Evolutionary conservation across 768 basidiomycete species (phyloP), one percentile per base, ranked within the genome.

Genomic region (Fomitopsis serialis): DNA sequence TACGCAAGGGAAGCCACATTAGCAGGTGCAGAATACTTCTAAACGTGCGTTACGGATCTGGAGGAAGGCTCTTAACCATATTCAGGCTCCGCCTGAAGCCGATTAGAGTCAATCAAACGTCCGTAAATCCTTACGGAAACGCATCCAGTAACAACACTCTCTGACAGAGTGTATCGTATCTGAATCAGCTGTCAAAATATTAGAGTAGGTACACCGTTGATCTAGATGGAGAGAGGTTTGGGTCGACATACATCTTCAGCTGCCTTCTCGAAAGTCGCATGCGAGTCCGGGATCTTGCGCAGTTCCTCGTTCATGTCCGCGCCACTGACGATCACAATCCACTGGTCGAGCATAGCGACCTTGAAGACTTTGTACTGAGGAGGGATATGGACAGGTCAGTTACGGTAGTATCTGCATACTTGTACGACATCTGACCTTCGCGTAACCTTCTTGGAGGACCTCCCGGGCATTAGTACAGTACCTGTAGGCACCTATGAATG

Each of bases 261-360:
- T 6, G 70, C 72, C 23, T 72, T 68, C 54, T 62, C 56, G 47
- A 73, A 67, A 35, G 76, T 78, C 9, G 80, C 64, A n/a, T 70
- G 69, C 21, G 75, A 66, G 45, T 78, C 78, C 6, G 73, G 67
- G 15, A 75, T 72, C 54, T 64, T 74, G 24, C 78, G 71, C 17
- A 84, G 61, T 45, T 83, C 82, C 9, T 82, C 76, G 13, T 81
- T 64, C 34, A 74, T 65, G 19, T 73, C 54, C 0, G 68, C 63
- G 2, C 77, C 74, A 24, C 70, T 70, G 15, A 76, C 62, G 11
- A 82, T 62, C 24, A 79, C 68, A n/a, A 72, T 57, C 79, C 80
- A 81, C 46, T 69, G 66, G 42, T 74, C 65, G 40, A 75, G 60
- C 29, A 65, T 66, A 0, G 78, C 66, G 7, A 80, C 65, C 62